Evolutionary conservation across 192 early-diverging fungal genomes (phyloP), one percentile per base, ranked within the genome.

Genomic region (Coemansia sp.): DNA sequence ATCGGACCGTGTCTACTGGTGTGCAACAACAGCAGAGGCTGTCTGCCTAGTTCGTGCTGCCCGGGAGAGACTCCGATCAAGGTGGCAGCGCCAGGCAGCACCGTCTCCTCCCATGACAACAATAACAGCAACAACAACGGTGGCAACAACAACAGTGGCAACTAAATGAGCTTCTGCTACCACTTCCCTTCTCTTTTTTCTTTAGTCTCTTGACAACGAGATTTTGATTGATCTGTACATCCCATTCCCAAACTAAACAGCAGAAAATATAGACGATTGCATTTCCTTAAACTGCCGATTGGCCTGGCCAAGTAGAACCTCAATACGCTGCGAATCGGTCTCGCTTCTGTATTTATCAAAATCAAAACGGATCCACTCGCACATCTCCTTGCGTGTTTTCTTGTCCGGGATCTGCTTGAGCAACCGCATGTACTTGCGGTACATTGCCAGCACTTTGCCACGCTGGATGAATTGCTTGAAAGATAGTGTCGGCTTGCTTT

Each of bases 401-500:
- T 68, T 74, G 19, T 82, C 79, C 5, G 74, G 54, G 12, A 76
- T 70, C 45, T 69, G 79, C 52, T 74, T 68, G 11, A 74, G 72
- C 44, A 82, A 52, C 21, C 79, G 79, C 79, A 82, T 82, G 53
- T 65, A 82, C 63, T 74, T 68, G 65, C 79, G 79, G 39, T 82
- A 82, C 79, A 75, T 77, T 40, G 61, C 38, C 23, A 76, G 39
- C 4, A 76, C 79, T 59, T 82, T 72, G 21, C 79, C 74, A 44
- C 71, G 79, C 65, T 77, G 79, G 6, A 82, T 68, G 65, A 82
- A 82, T 60, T 77, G 74, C 52, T 71, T 71, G 26, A 82, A 66
- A 44, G 74, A 76, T 5, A 70, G 56, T 42, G 45, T 52, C 7
- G 72, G 72, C 21, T 54, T 65, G 19, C 11, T 15, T 40, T 56